Conservation (phyloP, 2,329 filamentous ascomycete genomes). For the Talaromyces sp. region DNA sequence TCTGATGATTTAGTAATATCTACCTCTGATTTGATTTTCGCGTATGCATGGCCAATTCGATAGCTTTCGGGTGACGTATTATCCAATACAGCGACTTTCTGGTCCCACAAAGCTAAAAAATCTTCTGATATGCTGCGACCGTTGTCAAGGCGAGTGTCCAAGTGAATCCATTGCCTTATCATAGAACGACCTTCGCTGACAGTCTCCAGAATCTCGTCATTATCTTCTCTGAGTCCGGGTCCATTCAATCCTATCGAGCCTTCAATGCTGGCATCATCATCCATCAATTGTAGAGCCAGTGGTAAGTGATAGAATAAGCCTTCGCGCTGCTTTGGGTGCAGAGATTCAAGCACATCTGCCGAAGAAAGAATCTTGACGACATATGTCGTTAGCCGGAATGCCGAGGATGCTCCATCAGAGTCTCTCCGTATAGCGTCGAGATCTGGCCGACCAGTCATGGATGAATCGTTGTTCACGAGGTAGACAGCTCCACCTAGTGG, state of each 20-base stretch:
- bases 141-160: conserved; percentile 22
- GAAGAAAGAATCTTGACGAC: conserved; percentile 56
- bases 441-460: conserved; percentile 25
- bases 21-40: conserved; percentile 36
- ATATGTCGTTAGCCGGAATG: conserved; percentile 73
- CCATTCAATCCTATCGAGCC: conserved; percentile 55
- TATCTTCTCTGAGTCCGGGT: conserved; percentile 46
- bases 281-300: conserved; percentile 55
- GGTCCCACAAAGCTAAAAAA: conserved; percentile 34
- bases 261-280: conserved; percentile 59
- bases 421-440: conserved; percentile 54
- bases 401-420: conserved; percentile 65
- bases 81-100: conserved; percentile 30
- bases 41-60: conserved; percentile 40
- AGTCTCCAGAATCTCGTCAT: conserved; percentile 53
- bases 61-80: conserved; percentile 35
- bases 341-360: conserved; percentile 32
- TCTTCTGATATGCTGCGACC: conserved; percentile 25
- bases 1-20: conserved; percentile 31
- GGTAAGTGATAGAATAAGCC: conserved; percentile 52
- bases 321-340: conserved; percentile 34
- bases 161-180: conserved; percentile 44
- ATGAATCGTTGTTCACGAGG: conserved; percentile 49
- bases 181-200: conserved; percentile 51
- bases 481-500: conserved; percentile 67